Evolutionary conservation across 2,329 filamentous ascomycete genomes (phyloP).

Genomic region (Aspergillus sp.): DNA sequence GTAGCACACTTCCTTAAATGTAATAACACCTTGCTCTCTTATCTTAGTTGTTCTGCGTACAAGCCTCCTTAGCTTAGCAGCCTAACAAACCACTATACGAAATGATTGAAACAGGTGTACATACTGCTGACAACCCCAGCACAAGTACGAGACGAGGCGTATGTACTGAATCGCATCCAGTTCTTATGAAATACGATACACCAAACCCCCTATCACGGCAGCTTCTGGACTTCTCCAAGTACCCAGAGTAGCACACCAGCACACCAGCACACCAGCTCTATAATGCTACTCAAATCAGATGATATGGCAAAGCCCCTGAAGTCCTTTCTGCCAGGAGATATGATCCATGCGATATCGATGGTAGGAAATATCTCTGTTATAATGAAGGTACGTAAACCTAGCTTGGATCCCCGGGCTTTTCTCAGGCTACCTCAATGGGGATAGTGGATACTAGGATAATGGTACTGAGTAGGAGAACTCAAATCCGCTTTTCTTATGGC

Average conservation of each 20-base stretch:
- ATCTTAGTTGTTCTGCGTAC: too few relatives aligned
- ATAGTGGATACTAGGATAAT: background rate
- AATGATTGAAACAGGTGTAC: conserved; percentile 28
- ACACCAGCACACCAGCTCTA: conserved; percentile 27
- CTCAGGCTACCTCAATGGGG: background rate
- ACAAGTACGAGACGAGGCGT: conserved; percentile 25
- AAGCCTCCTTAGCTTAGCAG: too few relatives aligned
- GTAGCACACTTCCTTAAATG: too few relatives aligned
- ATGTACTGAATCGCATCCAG: too few relatives aligned
- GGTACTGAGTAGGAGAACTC: conserved; percentile 20
- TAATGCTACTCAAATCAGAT: conserved; percentile 23
- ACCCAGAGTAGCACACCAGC: conserved; percentile 24
- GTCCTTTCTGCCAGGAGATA: conserved; percentile 15
- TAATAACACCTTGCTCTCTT: too few relatives aligned
- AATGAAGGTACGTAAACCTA: conserved; percentile 7
- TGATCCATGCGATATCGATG: conserved; percentile 19
- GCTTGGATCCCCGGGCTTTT: background rate
- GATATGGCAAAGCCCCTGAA: conserved; percentile 20
- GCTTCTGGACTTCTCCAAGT: conserved; percentile 29
- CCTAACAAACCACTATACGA: background rate
- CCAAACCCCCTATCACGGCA: background rate
- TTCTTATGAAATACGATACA: too few relatives aligned
- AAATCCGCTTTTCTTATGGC: conserved; percentile 29
- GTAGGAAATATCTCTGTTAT: background rate
- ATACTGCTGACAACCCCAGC: conserved; percentile 26